A percentile compares a stretch with the other conserved stretches of the same genome.
Conservation (phyloP, 805 yeast genomes). For the Myxozyma udenii region DNA sequence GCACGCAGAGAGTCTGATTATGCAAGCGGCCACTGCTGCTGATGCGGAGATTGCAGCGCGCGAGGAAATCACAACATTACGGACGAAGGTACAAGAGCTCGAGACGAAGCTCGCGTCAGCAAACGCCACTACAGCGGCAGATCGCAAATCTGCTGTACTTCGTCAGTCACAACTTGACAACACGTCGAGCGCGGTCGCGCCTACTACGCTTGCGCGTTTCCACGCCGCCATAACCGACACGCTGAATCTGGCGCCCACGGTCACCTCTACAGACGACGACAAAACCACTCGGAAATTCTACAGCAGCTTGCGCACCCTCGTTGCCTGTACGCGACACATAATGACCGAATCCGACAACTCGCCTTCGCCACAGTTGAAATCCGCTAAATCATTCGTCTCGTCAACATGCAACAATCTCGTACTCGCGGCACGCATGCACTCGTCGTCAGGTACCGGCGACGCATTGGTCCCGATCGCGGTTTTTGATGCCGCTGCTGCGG, state of each 20-base stretch:
- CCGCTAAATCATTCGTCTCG: slow-evolving; percentile 2
- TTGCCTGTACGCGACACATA: slow-evolving; percentile 37
- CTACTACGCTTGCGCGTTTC: background rate
- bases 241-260: slow-evolving; percentile 30
- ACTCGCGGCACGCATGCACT: slow-evolving; percentile 17
- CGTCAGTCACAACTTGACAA: background rate
- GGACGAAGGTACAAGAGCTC: background rate
- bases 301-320: slow-evolving; percentile 38
- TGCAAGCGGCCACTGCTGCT: background rate
- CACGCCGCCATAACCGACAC: background rate
- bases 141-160: background rate
- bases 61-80: background rate
- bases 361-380: background rate
- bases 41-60: background rate
- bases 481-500: slow-evolving; percentile 23
- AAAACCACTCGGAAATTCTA: slow-evolving; percentile 27
- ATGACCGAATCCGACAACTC: slow-evolving; percentile 11
- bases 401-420: slow-evolving; percentile 18
- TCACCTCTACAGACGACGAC: slow-evolving; percentile 1
- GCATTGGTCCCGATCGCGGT: slow-evolving; percentile 15
- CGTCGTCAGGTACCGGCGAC: slow-evolving; percentile 1
- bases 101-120: background rate
- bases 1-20: background rate
- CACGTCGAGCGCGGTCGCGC: background rate
- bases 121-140: background rate